Conservation (phyloP, 352 stramenopile species). For the Phytopythium montanum region DNA sequence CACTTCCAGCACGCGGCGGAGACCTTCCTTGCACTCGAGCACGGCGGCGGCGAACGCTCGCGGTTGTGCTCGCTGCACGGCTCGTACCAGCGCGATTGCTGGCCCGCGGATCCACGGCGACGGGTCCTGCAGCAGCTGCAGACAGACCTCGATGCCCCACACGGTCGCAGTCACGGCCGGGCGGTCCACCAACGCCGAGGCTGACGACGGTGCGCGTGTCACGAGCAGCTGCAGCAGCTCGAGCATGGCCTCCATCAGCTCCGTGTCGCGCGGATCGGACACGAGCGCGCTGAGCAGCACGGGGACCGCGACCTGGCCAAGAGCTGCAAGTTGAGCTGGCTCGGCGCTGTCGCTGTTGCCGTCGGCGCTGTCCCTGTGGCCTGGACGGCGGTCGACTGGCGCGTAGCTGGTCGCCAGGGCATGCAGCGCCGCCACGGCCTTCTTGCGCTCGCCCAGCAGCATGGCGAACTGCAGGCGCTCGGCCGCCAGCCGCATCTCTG, state of each 20-base stretch:
- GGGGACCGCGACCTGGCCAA: constrained; percentile 40
- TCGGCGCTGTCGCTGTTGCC: neutral
- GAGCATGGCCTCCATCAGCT: constrained; percentile 83
- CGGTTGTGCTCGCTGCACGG: constrained; percentile 51
- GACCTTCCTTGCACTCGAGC: constrained; percentile 62
- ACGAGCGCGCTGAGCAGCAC: constrained; percentile 56
- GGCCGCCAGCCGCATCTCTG: constrained; percentile 48
- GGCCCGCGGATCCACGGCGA: constrained; percentile 80
- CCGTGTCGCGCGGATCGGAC: constrained; percentile 75
- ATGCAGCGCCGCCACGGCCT: constrained; percentile 44
- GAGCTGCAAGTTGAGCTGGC: constrained; percentile 33
- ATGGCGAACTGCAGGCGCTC: constrained; percentile 73
- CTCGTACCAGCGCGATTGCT: constrained; percentile 53
- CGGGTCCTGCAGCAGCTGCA: constrained; percentile 69
- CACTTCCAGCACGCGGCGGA: constrained; percentile 66
- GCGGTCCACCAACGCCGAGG: constrained; percentile 32
- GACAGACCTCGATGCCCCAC: constrained; percentile 59
- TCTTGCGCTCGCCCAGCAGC: constrained; percentile 71
- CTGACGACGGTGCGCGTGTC: constrained; percentile 24
- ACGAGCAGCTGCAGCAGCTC: constrained; percentile 67
- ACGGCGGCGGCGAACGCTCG: constrained; percentile 39
- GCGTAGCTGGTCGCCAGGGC: constrained; percentile 27
- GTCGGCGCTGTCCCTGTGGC: neutral
- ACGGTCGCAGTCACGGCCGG: constrained; percentile 2
- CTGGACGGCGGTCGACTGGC: neutral